phyloP scores from a whole-genome alignment of 1,284 basidiomycete species.

The Ceraceosorus bombacis region DNA sequence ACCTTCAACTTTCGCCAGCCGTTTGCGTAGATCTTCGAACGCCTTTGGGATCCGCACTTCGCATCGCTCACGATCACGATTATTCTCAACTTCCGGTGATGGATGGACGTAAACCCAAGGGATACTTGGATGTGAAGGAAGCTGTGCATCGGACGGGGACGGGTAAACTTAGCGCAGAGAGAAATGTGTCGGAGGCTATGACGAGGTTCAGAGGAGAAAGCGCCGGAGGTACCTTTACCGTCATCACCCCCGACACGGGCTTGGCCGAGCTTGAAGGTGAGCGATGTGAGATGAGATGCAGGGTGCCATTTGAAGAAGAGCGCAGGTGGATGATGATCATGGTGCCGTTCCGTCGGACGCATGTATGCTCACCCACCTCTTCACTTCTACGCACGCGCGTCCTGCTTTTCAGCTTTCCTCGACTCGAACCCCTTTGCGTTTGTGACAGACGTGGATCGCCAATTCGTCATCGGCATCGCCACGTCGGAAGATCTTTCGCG shows the following conservation, averaged over 20 bases:
- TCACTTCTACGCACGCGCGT: neutral
- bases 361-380: too few relatives aligned
- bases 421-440: conserved; percentile 39
- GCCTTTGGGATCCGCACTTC: conserved; percentile 22
- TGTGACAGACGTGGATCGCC: conserved; percentile 37
- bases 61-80: conserved; percentile 39
- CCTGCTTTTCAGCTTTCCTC: conserved; percentile 24
- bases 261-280: conserved; percentile 38
- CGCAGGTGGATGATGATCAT: neutral
- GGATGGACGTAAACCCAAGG: conserved; percentile 29
- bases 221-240: conserved; percentile 20
- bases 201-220: conserved; percentile 26
- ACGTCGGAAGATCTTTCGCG: conserved; percentile 37
- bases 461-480: conserved; percentile 37
- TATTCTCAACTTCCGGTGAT: conserved; percentile 40
- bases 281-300: neutral
- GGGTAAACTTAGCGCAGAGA: conserved; percentile 21
- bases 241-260: conserved; percentile 42
- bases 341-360: too few relatives aligned
- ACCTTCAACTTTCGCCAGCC: conserved; percentile 39
- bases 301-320: neutral
- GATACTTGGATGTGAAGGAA: conserved; percentile 38
- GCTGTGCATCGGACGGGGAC: conserved; percentile 24
- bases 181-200: conserved; percentile 26
- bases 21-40: conserved; percentile 33